These are phyloP conservation scores for Vaccinium myrtillus DNA, from an alignment of 148 eudicot genomes.

Conservation along the genomic window DNA sequence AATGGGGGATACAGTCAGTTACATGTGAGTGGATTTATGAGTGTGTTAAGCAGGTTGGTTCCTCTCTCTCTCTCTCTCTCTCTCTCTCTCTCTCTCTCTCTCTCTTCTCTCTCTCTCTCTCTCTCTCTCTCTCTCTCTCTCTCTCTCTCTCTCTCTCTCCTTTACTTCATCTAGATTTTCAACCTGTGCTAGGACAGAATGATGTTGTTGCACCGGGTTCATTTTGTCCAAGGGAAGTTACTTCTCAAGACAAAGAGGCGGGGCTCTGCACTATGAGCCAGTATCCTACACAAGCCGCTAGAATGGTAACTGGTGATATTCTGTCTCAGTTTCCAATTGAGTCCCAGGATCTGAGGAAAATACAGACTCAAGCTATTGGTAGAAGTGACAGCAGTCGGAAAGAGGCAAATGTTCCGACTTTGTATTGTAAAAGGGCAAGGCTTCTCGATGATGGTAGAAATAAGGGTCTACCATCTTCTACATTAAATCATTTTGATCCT, in stretches of 20 bases:
- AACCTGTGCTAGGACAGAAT: slow-evolving; percentile 47
- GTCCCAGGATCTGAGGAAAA: slow-evolving; percentile 37
- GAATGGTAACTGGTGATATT: slow-evolving; percentile 39
- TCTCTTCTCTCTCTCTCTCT: not conserved
- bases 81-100: not conserved
- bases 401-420: slow-evolving; percentile 21
- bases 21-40: slow-evolving; percentile 86
- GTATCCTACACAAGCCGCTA: slow-evolving; percentile 73
- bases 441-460: slow-evolving; percentile 27
- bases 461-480: slow-evolving; percentile 19
- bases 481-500: slow-evolving; percentile 22
- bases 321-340: slow-evolving; percentile 56
- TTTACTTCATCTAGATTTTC: slow-evolving; percentile 3
- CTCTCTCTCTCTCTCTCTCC: not conserved
- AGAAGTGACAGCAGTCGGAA: slow-evolving; percentile 24
- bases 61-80: not conserved
- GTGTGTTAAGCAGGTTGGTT: slow-evolving; percentile 68
- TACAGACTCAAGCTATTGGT: slow-evolving; percentile 25
- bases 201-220: slow-evolving; percentile 45
- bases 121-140: slow-evolving; percentile 4
- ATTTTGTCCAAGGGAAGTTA: slow-evolving; percentile 66
- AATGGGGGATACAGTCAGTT: slow-evolving; percentile 64
- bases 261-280: slow-evolving; percentile 78
- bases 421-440: slow-evolving; percentile 46
- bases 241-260: slow-evolving; percentile 56